Conservation (phyloP, 179 eudicot genomes). For the Silene vulgaris region DNA sequence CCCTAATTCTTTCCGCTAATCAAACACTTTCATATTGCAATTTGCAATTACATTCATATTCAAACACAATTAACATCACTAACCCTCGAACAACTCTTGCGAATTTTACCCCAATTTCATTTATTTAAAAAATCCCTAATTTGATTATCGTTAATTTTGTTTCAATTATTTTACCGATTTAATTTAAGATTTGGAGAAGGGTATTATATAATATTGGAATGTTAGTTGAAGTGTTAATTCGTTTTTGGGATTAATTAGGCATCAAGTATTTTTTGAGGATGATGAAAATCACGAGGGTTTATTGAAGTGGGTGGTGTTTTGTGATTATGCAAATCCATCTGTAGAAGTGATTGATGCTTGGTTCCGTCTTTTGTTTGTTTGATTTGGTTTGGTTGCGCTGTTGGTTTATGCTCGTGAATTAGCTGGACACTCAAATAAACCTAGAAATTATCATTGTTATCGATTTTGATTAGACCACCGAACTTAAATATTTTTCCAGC, state of each 20-base stretch:
- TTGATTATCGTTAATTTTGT: not conserved
- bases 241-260: not conserved
- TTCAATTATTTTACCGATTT: not conserved
- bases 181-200: not conserved
- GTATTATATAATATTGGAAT: not conserved
- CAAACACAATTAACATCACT: not conserved
- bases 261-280: conserved; percentile 16
- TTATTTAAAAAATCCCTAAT: not conserved
- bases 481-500: too few species aligned
- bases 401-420: not conserved
- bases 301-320: conserved; percentile 14
- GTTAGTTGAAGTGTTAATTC: conserved; percentile 4
- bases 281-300: conserved; percentile 22
- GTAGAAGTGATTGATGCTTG: conserved; percentile 19
- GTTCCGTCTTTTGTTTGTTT: not conserved
- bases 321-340: conserved; percentile 34
- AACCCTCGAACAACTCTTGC: not conserved
- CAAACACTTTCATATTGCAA: not conserved
- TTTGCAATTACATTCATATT: not conserved
- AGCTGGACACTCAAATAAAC: not conserved
- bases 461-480: too few species aligned
- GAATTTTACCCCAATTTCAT: not conserved
- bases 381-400: not conserved
- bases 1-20: not conserved
- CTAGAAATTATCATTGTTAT: too few species aligned